A percentile compares a stretch with the other conserved stretches of the same genome.
Evolutionary conservation across 176 grass and related monocot species (phyloP).

Genomic region (Guadua angustifolia): DNA sequence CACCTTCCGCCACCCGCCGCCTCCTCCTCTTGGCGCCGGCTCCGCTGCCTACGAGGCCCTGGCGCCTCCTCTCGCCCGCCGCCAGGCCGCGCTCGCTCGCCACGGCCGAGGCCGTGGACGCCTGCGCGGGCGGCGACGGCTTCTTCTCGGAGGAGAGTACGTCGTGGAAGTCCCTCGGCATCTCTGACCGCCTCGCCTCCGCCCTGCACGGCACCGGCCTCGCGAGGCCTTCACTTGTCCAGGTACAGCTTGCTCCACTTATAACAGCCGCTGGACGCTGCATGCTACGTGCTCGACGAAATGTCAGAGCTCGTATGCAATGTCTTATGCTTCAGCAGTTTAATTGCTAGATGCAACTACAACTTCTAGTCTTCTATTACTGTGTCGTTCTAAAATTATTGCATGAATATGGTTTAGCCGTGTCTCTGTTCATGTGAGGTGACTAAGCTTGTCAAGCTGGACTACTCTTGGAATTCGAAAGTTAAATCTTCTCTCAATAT

Average conservation of each 20-base stretch:
- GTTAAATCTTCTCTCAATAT: background rate
- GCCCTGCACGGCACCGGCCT: conserved; percentile 48
- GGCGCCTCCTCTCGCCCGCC: conserved; percentile 24
- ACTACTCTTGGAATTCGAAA: background rate
- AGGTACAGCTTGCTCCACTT: conserved; percentile 24
- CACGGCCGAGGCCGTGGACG: conserved; percentile 40
- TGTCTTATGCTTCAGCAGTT: background rate
- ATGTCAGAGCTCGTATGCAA: conserved; percentile 30
- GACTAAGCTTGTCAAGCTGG: background rate
- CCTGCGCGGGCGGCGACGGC: conserved; percentile 12
- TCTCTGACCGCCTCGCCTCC: conserved; percentile 58
- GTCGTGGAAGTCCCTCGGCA: conserved; percentile 71
- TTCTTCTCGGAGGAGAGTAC: conserved; percentile 78
- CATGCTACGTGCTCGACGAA: conserved; percentile 66
- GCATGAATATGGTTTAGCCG: background rate
- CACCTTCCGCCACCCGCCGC: conserved; percentile 16
- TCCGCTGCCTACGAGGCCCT: background rate
- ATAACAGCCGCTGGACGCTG: background rate
- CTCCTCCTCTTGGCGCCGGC: conserved; percentile 44
- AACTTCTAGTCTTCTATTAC: background rate
- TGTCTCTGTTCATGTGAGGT: conserved; percentile 6
- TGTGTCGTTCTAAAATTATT: background rate
- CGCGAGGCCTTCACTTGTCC: conserved; percentile 69
- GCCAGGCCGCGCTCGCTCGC: conserved; percentile 51
- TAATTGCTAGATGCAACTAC: background rate